Evolutionary conservation across 345 rosid species (phyloP), one percentile per base, ranked within the genome.

Genomic region (Aurinia saxatilis): DNA sequence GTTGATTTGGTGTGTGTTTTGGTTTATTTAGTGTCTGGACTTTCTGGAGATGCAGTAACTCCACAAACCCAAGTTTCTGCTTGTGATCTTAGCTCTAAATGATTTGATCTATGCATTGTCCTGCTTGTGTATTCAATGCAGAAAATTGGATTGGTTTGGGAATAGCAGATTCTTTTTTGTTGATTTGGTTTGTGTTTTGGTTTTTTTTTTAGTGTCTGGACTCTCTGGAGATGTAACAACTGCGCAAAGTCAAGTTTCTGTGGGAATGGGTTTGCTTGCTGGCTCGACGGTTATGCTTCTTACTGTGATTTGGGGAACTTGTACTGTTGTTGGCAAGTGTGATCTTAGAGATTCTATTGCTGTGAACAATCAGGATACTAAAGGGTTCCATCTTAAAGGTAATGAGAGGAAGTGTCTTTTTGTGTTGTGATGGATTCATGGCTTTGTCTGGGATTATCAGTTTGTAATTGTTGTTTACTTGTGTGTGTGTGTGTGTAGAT

Each of bases 251-350:
- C 95, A 88, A 73, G 95, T 91, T 17, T 79, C 95, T 3, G 98
- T 88, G 13, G 98, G 98, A 25, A 91, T 91, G 88, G 98, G 98
- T 12, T 72, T 91, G 71, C 72, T 88, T 21, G 95, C 98, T 60
- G 96, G 96, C 7, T 88, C 95, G 19, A 91, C 96, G 0, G 95
- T 91, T 57, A 81, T 91, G 85, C 96, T 91, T 39, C 80, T 84
- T 29, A 91, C 98, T 5, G 67, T 88, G 7, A 77, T 88, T 40
- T 91, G 96, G 95, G 98, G 96, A 54, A 77, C 88, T 37, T 91
- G 98, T 57, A 70, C 86, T 12, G 21, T 85, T 3, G 81, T 81
- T 42, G 98, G 96, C 65, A 86, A 84, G 67, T 80, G 88, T 60
- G 98, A 91, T 51, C 74, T 88, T 77, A 71, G 50, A 5, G 77